phyloP scores from a whole-genome alignment of 768 basidiomycete species.

The Strobilomyces confusus region DNA sequence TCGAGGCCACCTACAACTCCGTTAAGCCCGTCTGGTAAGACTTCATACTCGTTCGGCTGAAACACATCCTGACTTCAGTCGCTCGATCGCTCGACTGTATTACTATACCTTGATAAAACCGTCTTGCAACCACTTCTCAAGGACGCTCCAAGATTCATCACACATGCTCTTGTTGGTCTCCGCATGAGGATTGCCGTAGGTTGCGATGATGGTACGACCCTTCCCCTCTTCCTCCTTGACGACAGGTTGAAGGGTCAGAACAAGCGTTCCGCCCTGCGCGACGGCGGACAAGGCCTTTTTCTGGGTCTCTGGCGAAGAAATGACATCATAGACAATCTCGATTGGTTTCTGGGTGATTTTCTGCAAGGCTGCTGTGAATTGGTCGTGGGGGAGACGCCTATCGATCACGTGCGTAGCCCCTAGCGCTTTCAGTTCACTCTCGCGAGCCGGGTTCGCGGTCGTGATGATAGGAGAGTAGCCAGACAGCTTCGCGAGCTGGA shows the following conservation, averaged over 20 bases:
- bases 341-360: slow-evolving; percentile 25
- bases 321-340: slow-evolving; percentile 28
- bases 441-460: slow-evolving; percentile 33
- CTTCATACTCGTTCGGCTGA: slow-evolving; percentile 40
- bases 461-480: slow-evolving; percentile 42
- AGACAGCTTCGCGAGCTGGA: slow-evolving; percentile 38
- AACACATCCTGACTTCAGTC: not conserved
- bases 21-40: slow-evolving; percentile 39
- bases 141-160: slow-evolving; percentile 14
- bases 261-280: slow-evolving; percentile 31
- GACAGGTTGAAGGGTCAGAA: slow-evolving; percentile 22
- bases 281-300: slow-evolving; percentile 30
- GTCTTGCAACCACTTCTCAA: slow-evolving; percentile 24
- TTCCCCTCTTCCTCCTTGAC: slow-evolving; percentile 23
- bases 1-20: slow-evolving; percentile 37
- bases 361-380: slow-evolving; percentile 18
- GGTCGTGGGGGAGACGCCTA: slow-evolving; percentile 16
- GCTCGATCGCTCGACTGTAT: not conserved
- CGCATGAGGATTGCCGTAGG: slow-evolving; percentile 24
- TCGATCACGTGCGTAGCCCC: slow-evolving; percentile 42
- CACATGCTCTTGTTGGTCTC: slow-evolving; percentile 17
- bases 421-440: slow-evolving; percentile 30
- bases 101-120: slow-evolving; percentile 25
- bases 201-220: slow-evolving; percentile 17
- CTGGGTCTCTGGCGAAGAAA: slow-evolving; percentile 35